These are phyloP conservation scores for Hyphopichia burtonii DNA, from an alignment of 1,139 yeast genomes.

Conservation along the genomic window DNA sequence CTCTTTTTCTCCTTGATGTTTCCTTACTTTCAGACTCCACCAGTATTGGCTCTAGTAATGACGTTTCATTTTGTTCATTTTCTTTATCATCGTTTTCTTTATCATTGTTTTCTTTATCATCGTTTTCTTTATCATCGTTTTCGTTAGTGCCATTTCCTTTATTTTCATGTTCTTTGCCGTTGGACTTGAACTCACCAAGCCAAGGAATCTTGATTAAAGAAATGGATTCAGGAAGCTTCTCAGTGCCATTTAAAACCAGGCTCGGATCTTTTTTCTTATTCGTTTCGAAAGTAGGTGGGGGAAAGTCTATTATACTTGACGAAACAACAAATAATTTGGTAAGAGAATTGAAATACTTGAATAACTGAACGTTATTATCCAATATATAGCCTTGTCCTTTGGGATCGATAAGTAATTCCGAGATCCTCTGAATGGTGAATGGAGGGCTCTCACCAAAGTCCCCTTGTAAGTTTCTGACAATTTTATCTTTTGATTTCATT, in stretches of 20 bases:
- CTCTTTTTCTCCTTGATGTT: not conserved
- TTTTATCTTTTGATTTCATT: slow-evolving; percentile 5
- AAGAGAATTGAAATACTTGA: slow-evolving; percentile 32
- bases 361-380: slow-evolving; percentile 21
- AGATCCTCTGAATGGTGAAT: slow-evolving; percentile 54
- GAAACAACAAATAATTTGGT: slow-evolving; percentile 27
- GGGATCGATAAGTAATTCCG: slow-evolving; percentile 52
- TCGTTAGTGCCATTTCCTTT: not conserved
- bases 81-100: no score
- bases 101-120: no score
- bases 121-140: no score
- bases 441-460: slow-evolving; percentile 48
- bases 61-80: no score
- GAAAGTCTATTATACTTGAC: slow-evolving; percentile 26
- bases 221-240: slow-evolving; percentile 12
- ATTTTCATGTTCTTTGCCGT: not conserved
- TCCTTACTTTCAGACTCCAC: not conserved
- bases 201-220: slow-evolving; percentile 45
- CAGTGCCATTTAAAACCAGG: slow-evolving; percentile 8
- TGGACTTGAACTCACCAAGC: slow-evolving; percentile 18
- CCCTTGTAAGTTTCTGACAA: slow-evolving; percentile 15
- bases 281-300: slow-evolving; percentile 12
- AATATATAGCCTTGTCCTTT: slow-evolving; percentile 29
- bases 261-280: not conserved
- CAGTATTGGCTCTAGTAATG: not conserved